Evolutionary conservation across 257 asterid species (phyloP), one percentile per base, ranked within the genome.

Genomic region (Phtheirospermum japonicum): DNA sequence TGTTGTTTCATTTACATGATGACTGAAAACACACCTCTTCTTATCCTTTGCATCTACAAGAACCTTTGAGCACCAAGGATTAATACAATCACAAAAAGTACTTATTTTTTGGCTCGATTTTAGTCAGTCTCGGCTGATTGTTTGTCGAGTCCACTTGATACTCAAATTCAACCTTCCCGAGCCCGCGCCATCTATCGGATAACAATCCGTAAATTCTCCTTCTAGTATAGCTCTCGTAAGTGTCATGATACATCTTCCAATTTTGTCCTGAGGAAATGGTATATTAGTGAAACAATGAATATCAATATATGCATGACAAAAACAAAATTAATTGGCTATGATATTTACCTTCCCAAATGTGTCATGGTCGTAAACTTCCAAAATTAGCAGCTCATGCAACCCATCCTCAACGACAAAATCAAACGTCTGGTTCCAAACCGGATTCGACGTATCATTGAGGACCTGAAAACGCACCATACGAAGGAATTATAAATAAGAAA

Each of bases 331-430:
- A 48, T 3, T n/a, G 26, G 11, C 53, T 48, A 6, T 9, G 26
- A 6, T 14, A 48, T 17, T 6, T n/a, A 87, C 97, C 97, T 85
- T 87, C 63, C 92, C 87, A 28, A 90, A 86, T 8, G 83, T 71
- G 75, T 87, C 97, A 34, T 90, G 94, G 60, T 90, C 97, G 67
- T 78, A 87, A 56, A 87, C 92, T 68, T 87, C 94, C 69, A 90
- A 14, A 43, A 90, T 77, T 48, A 90, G 75, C 65, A 90, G 62
- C 76, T 90, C 97, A 33, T 82, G 97, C 58, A 85, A 80, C 46
- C 85, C 97, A 12, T 90, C 94, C 78, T 90, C 95, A 7, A 90
- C 90, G 7, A 90, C 94, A 57, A 90, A 81, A 64, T 90, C 95
- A 62, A 90, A 90, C 12, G 95, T 87, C 70, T 90, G 97, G 68